phyloP scores from a whole-genome alignment of 495 filamentous ascomycete species.

The Xylaria cubensis region DNA sequence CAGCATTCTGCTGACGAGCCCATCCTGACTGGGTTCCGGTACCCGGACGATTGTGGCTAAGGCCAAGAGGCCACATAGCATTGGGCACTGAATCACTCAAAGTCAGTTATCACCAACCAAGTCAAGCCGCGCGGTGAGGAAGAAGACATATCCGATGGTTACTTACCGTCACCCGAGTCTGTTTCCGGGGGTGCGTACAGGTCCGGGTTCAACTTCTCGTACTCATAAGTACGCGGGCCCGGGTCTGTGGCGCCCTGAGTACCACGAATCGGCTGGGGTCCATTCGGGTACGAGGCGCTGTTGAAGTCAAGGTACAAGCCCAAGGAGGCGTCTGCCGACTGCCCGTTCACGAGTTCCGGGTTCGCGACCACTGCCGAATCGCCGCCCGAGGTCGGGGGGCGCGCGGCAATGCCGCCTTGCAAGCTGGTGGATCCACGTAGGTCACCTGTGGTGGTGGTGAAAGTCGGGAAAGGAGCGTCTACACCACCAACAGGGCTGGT shows the following conservation, averaged over 20 bases:
- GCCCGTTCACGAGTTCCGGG: conserved; percentile 52
- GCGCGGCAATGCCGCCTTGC: conserved; percentile 46
- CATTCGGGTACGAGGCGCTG: conserved; percentile 50
- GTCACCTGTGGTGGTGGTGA: conserved; percentile 39
- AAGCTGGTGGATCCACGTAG: conserved; percentile 46
- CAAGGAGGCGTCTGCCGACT: conserved; percentile 61
- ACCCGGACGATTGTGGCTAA: conserved; percentile 68
- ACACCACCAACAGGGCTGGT: conserved; percentile 45
- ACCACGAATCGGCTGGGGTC: conserved; percentile 75
- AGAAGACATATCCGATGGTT: neutral
- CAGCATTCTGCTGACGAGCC: conserved; percentile 71
- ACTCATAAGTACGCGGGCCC: conserved; percentile 66
- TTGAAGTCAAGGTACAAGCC: conserved; percentile 70
- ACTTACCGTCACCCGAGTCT: conserved; percentile 57
- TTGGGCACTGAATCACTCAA: conserved; percentile 54
- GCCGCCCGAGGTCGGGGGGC: conserved; percentile 40
- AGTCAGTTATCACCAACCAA: neutral
- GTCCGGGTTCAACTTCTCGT: conserved; percentile 71
- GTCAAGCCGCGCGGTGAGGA: no score
- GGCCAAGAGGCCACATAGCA: conserved; percentile 74
- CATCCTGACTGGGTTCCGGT: conserved; percentile 63
- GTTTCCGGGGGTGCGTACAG: conserved; percentile 70
- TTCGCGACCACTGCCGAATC: conserved; percentile 45
- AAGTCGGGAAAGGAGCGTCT: conserved; percentile 43
- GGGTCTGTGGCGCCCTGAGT: conserved; percentile 63